Percentiles rank a stretch among this genome's conserved stretches.
Conservation (phyloP, 2,329 filamentous ascomycete species). For the Aspergillus felis region DNA sequence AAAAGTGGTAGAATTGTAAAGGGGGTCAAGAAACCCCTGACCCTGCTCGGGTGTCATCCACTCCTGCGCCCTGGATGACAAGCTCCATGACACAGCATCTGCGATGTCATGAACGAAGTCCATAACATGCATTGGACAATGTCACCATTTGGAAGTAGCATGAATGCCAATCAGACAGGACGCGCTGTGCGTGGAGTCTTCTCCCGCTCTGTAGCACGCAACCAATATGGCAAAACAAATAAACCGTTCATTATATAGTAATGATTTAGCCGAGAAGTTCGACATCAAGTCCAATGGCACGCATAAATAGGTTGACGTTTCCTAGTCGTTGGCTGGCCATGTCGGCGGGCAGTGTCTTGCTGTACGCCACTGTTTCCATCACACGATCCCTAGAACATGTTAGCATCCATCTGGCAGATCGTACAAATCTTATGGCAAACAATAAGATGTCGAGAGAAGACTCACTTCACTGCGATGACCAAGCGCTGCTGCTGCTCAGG, state of each 20-base stretch:
- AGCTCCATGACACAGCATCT: neutral
- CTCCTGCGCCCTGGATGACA: neutral
- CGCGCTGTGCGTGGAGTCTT: neutral
- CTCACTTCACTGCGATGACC: constrained; percentile 84
- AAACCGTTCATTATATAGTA: neutral
- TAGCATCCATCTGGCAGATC: constrained; percentile 9
- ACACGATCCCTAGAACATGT: constrained; percentile 65
- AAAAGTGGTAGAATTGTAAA: neutral
- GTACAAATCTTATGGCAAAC: neutral
- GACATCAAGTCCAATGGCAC: constrained; percentile 96
- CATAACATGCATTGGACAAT: neutral
- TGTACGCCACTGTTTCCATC: constrained; percentile 86
- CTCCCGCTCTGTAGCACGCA: neutral
- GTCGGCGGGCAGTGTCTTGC: constrained; percentile 82
- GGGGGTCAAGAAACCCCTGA: neutral
- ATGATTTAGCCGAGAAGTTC: constrained; percentile 60
- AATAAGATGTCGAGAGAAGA: constrained; percentile 7
- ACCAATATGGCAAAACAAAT: neutral
- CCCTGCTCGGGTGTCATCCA: neutral
- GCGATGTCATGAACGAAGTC: neutral
- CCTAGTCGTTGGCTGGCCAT: constrained; percentile 79
- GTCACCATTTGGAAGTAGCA: neutral
- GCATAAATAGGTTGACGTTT: constrained; percentile 98
- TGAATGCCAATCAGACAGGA: neutral
- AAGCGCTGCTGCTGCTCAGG: constrained; percentile 93